Base-by-base conservation (phyloP, 2,329 filamentous ascomycete species). In the Fusarium denticulatum region DNA sequence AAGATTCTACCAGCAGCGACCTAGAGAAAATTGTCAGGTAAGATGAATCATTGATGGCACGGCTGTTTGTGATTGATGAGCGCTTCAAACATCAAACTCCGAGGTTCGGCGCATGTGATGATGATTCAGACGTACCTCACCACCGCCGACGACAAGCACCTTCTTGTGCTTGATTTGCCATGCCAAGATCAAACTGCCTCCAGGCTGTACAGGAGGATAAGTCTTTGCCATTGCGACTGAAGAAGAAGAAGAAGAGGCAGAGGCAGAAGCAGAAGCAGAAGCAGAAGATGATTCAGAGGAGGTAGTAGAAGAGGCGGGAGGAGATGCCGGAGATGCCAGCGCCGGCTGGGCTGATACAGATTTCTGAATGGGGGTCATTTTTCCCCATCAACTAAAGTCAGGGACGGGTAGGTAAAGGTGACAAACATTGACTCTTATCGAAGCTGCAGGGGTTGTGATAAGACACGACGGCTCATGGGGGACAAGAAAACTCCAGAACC, bases 1-100 rank as follows among this genome's bases (percentile, higher is more conserved):
- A 98, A 88, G 78, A 99, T 97, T 69, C 96, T 94, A 63, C 96
- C 95, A 62, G 96, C 95, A 67, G 96, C 96, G 74, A 99, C 96
- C 96, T 98, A 81, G 5, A 40, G 34, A 43, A 13, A 14, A 37
- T 49, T 50, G 56, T 52, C n/a, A 55, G 68, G 60, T 53, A n/a
- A 28, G 34, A 32, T 9, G 40, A 39, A 24, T 15, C 39, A 18
- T 49, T 50, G 32, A 12, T 32, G 37, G 28, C 12, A 40, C 24
- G 12, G 13, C n/a, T 26, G 24, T 56, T 52, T 14, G 30, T 73
- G 42, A 45, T 65, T 32, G 43, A 61, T n/a, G 28, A 64, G 52
- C 53, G 50, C 42, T 52, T 57, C 37, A 53, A 28, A 46, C 32
- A 49, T 32, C 53, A 43, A 40, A 52, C 45, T 49, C 62, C 52